Conservation (phyloP, 1,139 yeast genomes). For the Blastobotrys proliferans region DNA sequence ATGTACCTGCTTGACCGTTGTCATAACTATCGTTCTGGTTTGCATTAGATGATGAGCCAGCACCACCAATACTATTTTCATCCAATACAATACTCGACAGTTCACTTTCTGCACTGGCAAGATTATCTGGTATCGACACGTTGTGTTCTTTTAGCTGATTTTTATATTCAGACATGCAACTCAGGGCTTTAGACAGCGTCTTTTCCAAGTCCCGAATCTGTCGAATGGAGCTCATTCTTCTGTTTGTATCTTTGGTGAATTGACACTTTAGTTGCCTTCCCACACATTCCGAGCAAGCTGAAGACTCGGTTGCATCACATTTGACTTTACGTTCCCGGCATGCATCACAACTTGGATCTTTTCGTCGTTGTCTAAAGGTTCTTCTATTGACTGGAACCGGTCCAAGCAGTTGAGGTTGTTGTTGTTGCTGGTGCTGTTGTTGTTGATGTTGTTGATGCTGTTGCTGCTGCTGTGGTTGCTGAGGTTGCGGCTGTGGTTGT, state of each 20-base stretch:
- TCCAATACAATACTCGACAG: conserved; percentile 10
- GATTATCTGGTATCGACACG: conserved; percentile 23
- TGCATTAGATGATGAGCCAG: not conserved
- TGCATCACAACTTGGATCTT: conserved; percentile 35
- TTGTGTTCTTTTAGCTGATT: conserved; percentile 17
- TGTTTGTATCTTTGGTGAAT: conserved; percentile 30
- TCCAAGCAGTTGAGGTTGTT: conserved; percentile 4
- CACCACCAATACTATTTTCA: not conserved
- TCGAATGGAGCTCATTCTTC: conserved; percentile 26
- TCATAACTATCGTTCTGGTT: not conserved
- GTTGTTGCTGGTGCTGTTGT: conserved; percentile 2
- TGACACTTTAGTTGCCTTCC: conserved; percentile 31
- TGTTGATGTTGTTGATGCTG: conserved; percentile 4
- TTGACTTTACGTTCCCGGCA: conserved; percentile 35
- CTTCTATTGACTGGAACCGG: conserved; percentile 16
- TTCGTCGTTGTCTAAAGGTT: conserved; percentile 30
- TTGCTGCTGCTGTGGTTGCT: conserved; percentile 9
- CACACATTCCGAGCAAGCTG: conserved; percentile 32
- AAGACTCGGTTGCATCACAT: conserved; percentile 32
- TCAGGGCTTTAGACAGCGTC: conserved; percentile 17
- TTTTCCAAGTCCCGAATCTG: conserved; percentile 24
- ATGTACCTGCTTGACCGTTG: not conserved
- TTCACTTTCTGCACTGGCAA: conserved; percentile 19
- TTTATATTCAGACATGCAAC: conserved; percentile 19
- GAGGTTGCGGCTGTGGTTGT: conserved; percentile 8